Evolutionary conservation across 1,139 yeast species (phyloP), one percentile per base, ranked within the genome.

Genomic region (Nakaseomyces uthaithaninus): DNA sequence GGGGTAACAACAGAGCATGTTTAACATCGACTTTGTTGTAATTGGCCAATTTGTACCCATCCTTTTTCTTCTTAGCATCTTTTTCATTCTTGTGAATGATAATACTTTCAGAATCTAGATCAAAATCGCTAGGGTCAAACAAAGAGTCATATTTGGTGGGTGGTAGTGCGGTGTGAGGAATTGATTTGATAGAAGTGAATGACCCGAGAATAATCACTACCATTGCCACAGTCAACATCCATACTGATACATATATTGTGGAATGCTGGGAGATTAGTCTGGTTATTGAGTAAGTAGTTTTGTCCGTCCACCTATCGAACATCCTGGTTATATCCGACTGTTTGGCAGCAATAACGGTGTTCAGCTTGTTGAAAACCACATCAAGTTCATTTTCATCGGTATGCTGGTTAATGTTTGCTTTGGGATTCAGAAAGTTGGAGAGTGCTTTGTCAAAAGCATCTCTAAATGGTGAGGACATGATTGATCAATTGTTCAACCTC

Each of bases 81-180:
- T 37, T 33, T 27, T 43, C 42, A 19, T 42, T 36, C 15, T 37
- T 37, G 25, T 35, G 38, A 19, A 38, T 30, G 8, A 49, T 43
- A 18, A 43, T 42, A 26, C 51, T 45, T 9, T 49, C 53, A 26
- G 42, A 48, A 22, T 44, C 50, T 12, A 50, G 15, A 37, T 50
- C 53, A 25, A 47, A 44, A 42, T 54, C 58, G 9, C 48, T 42
- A n/a, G 54, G 53, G 35, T 54, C 56, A 39, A 49, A 54, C 36
- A 49, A 34, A 2, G 47, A 46, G 40, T 54, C 54, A 12, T 40
- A 35, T 12, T 43, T 43, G 4, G 55, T 52, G 24, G 58, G 56
- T 16, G 58, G 55, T 35, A 52, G 39, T 11, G 58, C 55, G 19
- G 56, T 54, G 23, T 46, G 47, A 12, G 57, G 58, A 31, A 54